Evolutionary conservation across 73 alveolate species (phyloP).

Genomic region (Durusdinium trenchii): DNA sequence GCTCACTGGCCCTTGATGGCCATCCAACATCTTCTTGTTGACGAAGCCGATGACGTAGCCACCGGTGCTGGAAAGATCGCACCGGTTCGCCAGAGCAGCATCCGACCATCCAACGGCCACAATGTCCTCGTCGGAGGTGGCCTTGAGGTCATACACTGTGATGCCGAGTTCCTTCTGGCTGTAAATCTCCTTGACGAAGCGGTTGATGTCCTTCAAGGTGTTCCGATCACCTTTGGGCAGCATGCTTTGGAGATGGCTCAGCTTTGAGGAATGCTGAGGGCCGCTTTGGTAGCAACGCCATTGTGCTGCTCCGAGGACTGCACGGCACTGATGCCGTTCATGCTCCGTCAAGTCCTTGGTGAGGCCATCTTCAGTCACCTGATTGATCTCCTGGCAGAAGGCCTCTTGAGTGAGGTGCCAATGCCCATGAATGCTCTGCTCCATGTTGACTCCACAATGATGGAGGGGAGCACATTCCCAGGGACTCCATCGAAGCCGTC

Average conservation of each 20-base stretch:
- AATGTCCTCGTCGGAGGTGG: background rate
- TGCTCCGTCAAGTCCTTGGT: background rate
- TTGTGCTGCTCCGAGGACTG: background rate
- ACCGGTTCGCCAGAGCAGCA: background rate
- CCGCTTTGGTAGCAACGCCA: background rate
- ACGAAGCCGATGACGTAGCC: background rate
- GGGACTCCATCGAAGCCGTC: background rate
- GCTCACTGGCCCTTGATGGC: background rate
- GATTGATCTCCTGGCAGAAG: background rate
- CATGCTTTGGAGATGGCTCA: background rate
- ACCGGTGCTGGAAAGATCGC: background rate
- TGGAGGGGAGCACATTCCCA: background rate
- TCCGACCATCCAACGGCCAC: background rate
- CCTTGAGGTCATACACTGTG: background rate
- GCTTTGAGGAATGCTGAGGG: slow-evolving; percentile 30
- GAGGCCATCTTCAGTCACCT: background rate
- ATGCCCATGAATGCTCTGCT: background rate
- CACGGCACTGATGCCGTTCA: background rate
- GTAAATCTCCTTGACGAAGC: background rate
- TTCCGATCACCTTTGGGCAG: background rate
- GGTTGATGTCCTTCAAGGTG: background rate
- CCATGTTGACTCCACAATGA: background rate
- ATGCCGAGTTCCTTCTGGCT: background rate
- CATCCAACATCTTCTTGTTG: background rate
- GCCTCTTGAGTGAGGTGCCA: background rate